Evolutionary conservation across 306 rosid genomes (phyloP), one percentile per base, ranked within the genome.

Genomic region (Neltuma alba): DNA sequence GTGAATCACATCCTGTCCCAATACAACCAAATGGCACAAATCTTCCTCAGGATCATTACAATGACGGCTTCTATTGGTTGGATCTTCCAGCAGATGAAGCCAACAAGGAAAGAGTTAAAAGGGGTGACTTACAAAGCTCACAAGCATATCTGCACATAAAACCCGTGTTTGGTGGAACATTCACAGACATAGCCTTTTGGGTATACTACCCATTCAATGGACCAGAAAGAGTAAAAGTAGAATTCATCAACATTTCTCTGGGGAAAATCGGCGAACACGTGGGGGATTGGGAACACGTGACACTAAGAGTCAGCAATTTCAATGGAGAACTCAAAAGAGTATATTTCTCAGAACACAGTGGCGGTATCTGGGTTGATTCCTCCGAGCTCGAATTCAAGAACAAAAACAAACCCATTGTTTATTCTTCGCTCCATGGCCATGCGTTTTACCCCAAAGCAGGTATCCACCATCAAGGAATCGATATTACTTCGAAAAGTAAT

Each of bases 191-290:
- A 2, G 87, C 81, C 0, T 72, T 74, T 6, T 90, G 91, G 94
- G 10, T 90, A 2, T 90, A 84, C 81, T 86, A 86, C 75, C 94
- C 90, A 8, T 90, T 86, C 77, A 87, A 90, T 50, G 94, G 94
- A 0, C 81, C 90, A 0, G 86, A 85, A 0, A 85, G 67, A 64
- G 91, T 86, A 4, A 88, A 87, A 68, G 88, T 88, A 13, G 80
- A 76, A 28, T 5, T 72, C 14, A 9, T 90, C 45, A 82, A 76
- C 31, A 9, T 90, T 27, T 8, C 88, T 0, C 7, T 90, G 40
- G 88, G 86, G 57, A 82, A 42, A 52, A 80, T 90, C 21, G 90
- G 91, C 25, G 88, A 64, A 34, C 70, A 64, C 27, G 60, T 54
- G 14, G 60, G 60, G 23, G 28, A 54, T 4, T 54, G 60, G 30